phyloP scores from a whole-genome alignment of 495 filamentous ascomycete genomes.

The Cudoniella acicularis region DNA sequence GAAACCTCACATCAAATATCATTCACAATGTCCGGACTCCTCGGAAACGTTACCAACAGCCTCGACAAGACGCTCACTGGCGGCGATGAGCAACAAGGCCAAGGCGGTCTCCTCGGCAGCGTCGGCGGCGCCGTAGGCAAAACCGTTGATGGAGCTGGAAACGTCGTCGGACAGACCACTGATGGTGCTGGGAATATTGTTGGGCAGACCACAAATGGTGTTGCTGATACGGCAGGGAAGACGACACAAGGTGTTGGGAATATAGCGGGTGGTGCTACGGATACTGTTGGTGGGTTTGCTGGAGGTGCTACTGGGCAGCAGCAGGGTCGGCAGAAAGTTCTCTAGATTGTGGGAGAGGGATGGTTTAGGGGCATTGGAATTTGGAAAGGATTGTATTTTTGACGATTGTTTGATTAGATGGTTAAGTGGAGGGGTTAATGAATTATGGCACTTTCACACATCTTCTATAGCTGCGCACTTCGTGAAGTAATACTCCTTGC shows the following conservation, averaged over 20 bases:
- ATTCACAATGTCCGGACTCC: slow-evolving; percentile 25
- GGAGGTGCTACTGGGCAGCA: slow-evolving; percentile 9
- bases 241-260: slow-evolving; percentile 32
- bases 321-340: not conserved
- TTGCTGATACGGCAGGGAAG: slow-evolving; percentile 27
- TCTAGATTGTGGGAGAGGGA: not conserved
- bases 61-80: slow-evolving; percentile 38
- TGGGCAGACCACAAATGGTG: slow-evolving; percentile 31
- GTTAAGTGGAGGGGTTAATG: too few species aligned
- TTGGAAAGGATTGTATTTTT: too few species aligned
- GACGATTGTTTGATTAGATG: too few species aligned
- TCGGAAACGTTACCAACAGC: slow-evolving; percentile 33
- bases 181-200: slow-evolving; percentile 31
- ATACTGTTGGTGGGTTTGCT: slow-evolving; percentile 12
- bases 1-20: not conserved
- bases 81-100: slow-evolving; percentile 35
- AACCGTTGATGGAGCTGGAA: slow-evolving; percentile 33
- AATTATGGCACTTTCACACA: too few species aligned
- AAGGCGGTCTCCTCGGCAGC: slow-evolving; percentile 37
- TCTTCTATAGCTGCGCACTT: too few species aligned
- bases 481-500: too few species aligned
- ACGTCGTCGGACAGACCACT: slow-evolving; percentile 32
- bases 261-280: slow-evolving; percentile 27
- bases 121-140: slow-evolving; percentile 21
- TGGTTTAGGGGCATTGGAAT: too few species aligned